phyloP scores from a whole-genome alignment of 1,284 basidiomycete species.

The Ganoderma leucocontextum region DNA sequence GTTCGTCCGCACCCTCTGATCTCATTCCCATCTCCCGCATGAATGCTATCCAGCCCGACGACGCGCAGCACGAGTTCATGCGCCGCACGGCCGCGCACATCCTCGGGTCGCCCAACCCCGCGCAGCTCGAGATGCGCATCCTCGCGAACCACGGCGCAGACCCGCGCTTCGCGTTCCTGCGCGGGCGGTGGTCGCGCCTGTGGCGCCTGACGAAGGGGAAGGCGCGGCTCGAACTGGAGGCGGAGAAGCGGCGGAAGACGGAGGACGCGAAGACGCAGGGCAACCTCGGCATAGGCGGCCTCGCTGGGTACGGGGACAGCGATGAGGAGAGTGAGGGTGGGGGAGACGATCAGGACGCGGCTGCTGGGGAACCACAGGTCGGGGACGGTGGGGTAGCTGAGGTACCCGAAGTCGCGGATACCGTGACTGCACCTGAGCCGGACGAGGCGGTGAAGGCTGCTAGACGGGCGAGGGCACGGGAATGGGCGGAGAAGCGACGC shows the following conservation, averaged over 20 bases:
- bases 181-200: constrained; percentile 71
- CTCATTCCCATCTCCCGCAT: background rate
- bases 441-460: constrained; percentile 54
- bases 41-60: constrained; percentile 67
- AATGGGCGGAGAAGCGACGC: constrained; percentile 61
- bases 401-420: background rate
- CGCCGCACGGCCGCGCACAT: constrained; percentile 76
- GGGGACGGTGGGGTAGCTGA: background rate
- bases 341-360: constrained; percentile 18
- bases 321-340: constrained; percentile 42
- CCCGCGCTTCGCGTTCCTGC: constrained; percentile 78
- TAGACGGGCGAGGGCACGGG: constrained; percentile 58
- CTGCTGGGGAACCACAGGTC: constrained; percentile 3
- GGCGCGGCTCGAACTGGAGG: constrained; percentile 46
- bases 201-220: constrained; percentile 66
- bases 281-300: constrained; percentile 48
- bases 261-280: constrained; percentile 17
- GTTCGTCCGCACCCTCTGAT: background rate
- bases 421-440: constrained; percentile 36
- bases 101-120: constrained; percentile 72
- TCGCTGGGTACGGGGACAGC: constrained; percentile 69
- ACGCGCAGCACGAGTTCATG: constrained; percentile 73
- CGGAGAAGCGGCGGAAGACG: constrained; percentile 42
- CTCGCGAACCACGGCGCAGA: constrained; percentile 83
- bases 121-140: constrained; percentile 87